A percentile compares a stretch with the other conserved stretches of the same genome.
Evolutionary conservation across 2,329 filamentous ascomycete genomes (phyloP).

Genomic region (Xylariaceae sp.): DNA sequence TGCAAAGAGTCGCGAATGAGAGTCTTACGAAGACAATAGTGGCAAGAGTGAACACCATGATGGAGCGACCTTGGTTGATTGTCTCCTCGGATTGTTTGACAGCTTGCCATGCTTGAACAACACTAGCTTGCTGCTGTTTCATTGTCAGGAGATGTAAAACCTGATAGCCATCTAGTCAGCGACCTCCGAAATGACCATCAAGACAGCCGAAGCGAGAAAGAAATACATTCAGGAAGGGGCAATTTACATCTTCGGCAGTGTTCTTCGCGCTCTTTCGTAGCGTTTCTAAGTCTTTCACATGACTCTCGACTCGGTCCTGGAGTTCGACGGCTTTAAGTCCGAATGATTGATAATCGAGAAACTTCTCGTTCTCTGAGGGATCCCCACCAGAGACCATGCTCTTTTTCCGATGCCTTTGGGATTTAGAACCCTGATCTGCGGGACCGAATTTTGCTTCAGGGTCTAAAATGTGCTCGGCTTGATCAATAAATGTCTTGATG

Average conservation of each 20-base stretch:
- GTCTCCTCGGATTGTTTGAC: constrained; percentile 37
- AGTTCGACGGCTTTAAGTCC: constrained; percentile 27
- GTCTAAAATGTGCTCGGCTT: constrained; percentile 22
- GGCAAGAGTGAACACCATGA: constrained; percentile 45
- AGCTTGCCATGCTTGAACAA: constrained; percentile 41
- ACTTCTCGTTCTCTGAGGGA: constrained; percentile 2
- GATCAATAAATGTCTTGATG: constrained; percentile 25
- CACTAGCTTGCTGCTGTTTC: constrained; percentile 44
- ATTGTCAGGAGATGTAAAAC: constrained; percentile 38
- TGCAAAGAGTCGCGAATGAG: background rate
- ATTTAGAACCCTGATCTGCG: background rate
- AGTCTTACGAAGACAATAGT: constrained; percentile 42
- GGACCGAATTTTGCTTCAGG: constrained; percentile 18
- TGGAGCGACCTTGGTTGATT: constrained; percentile 38
- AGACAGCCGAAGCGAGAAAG: no score
- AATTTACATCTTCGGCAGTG: constrained; percentile 31
- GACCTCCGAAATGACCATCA: no score
- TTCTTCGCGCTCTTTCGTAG: constrained; percentile 30
- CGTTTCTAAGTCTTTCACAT: constrained; percentile 33
- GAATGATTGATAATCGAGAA: constrained; percentile 19
- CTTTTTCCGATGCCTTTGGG: background rate
- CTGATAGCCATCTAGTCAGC: constrained; percentile 18
- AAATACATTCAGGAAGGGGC: background rate
- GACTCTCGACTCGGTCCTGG: constrained; percentile 21
- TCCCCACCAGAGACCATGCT: constrained; percentile 4